Evolutionary conservation across 2,329 filamentous ascomycete genomes (phyloP), one percentile per base, ranked within the genome.

Genomic region (Knufia petricola): DNA sequence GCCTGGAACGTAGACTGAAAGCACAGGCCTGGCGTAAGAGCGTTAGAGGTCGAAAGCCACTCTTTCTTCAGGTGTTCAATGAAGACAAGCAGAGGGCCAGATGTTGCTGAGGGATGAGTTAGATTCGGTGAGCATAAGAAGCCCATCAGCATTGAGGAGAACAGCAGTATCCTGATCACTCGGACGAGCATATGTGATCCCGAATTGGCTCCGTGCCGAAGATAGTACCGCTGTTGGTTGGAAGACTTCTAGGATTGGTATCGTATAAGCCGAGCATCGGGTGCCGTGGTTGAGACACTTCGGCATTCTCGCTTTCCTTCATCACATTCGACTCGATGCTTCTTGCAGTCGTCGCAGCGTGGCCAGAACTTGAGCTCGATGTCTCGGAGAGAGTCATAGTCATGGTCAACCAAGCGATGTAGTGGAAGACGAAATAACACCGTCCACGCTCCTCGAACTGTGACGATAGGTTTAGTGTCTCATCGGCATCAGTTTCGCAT

Each of bases 311-410:
- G 64, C 40, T 61, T 64, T 48, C 61, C 58, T 47, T 66, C 61
- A 28, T 63, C 64, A 37, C 64, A 66, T 38, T 66, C 64, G 39
- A 69, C 63, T 48, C 65, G 64, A 48, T 66, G 64, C 38, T 59
- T 56, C 26, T 65, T 65, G 51, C 67, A 69, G 55, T 63, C 65
- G 50, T 60, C 61, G 52, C 67, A 69, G 43, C 66, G 66, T 54
- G 57, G 62, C 38, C 66, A 64, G 53, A 52, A 47, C 10, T 52
- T 52, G 39, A 24, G 13, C 23, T 26, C 13, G 24, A 41, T 10
- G 20, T 15, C 21, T 41, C 20, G n/a, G 12, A 41, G 12, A 3
- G 7, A 41, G 13, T 21, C 39, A 23, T 41, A 24, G 39, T 23
- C 17, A n/a, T 26, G 21, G 6, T 20, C 7, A 9, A 4, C 37